Evolutionary conservation across 2,329 filamentous ascomycete genomes (phyloP).

Genomic region (Salinomyces thailandicus): DNA sequence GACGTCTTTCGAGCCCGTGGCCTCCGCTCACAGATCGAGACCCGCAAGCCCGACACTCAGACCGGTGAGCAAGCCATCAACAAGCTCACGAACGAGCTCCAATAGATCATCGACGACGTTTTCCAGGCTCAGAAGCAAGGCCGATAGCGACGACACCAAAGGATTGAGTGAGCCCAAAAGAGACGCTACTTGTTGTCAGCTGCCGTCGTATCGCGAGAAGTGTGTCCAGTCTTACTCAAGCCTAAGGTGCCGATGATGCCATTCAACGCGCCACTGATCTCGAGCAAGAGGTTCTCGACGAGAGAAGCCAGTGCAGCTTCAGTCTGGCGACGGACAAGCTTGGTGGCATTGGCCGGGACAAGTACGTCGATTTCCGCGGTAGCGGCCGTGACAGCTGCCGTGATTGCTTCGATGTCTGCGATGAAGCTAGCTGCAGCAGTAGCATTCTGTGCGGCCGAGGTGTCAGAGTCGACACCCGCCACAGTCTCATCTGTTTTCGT

Average conservation of each 20-base stretch:
- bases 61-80: slow-evolving; percentile 9
- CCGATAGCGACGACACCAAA: slow-evolving; percentile 8
- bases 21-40: slow-evolving; percentile 3
- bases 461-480: slow-evolving; percentile 1
- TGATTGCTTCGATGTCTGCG: slow-evolving; percentile 8
- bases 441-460: slow-evolving; percentile 4
- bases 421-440: slow-evolving; percentile 6
- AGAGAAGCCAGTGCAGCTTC: slow-evolving; percentile 6
- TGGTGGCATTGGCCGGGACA: neutral
- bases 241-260: slow-evolving; percentile 8
- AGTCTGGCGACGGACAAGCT: slow-evolving; percentile 6
- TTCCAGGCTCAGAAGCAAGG: slow-evolving; percentile 7
- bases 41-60: slow-evolving; percentile 8
- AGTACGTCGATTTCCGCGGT: slow-evolving; percentile 3
- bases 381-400: slow-evolving; percentile 6
- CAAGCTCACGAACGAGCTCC: slow-evolving; percentile 5
- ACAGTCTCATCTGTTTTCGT: slow-evolving; percentile 3
- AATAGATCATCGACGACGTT: slow-evolving; percentile 9
- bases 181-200: slow-evolving; percentile 4
- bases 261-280: slow-evolving; percentile 9
- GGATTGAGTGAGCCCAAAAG: slow-evolving; percentile 8
- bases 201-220: neutral
- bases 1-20: neutral
- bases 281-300: slow-evolving; percentile 8
- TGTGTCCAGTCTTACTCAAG: slow-evolving; percentile 3